Percentiles rank a stretch among this genome's conserved stretches.
Evolutionary conservation across 139 green algal genomes (phyloP).

Genomic region (Chlorella vulgaris): DNA sequence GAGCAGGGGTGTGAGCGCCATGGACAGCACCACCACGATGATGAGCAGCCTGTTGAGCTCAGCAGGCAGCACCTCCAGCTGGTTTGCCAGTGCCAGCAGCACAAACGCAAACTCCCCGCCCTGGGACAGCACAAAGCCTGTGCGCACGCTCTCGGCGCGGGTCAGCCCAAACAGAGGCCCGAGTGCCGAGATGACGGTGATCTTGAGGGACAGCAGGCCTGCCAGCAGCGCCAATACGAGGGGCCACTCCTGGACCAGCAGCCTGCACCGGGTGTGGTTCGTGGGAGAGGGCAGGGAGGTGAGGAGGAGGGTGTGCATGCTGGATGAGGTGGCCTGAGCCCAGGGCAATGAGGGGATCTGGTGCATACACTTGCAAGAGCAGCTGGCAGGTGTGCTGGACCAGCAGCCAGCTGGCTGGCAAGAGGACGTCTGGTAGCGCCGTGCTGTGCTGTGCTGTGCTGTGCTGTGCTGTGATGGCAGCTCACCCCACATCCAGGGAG

Average conservation of each 20-base stretch:
- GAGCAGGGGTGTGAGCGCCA: slow-evolving; percentile 91
- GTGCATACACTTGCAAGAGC: too few relatives aligned
- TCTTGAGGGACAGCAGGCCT: slow-evolving; percentile 89
- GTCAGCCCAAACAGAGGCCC: slow-evolving; percentile 80
- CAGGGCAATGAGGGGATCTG: too few relatives aligned
- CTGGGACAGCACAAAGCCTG: slow-evolving; percentile 87
- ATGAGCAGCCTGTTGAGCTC: slow-evolving; percentile 94
- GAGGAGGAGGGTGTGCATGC: not conserved
- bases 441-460: not conserved
- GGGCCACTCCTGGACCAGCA: slow-evolving; percentile 72
- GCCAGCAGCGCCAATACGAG: slow-evolving; percentile 72
- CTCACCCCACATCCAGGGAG: slow-evolving; percentile 62
- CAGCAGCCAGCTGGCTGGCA: not conserved
- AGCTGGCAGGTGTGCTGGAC: too few relatives aligned
- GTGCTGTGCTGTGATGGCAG: not conserved
- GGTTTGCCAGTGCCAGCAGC: slow-evolving; percentile 85
- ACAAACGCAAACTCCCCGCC: slow-evolving; percentile 99
- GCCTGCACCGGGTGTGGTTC: not conserved
- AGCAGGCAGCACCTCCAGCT: slow-evolving; percentile 79
- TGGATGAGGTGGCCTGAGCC: not conserved
- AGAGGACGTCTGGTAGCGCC: not conserved
- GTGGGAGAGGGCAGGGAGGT: not conserved
- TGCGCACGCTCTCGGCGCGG: slow-evolving; percentile 76
- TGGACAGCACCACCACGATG: slow-evolving; percentile 92
- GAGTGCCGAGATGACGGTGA: slow-evolving; percentile 75